Evolutionary conservation across 2,329 filamentous ascomycete genomes (phyloP).

Genomic region (Pyrenochaeta sp.): DNA sequence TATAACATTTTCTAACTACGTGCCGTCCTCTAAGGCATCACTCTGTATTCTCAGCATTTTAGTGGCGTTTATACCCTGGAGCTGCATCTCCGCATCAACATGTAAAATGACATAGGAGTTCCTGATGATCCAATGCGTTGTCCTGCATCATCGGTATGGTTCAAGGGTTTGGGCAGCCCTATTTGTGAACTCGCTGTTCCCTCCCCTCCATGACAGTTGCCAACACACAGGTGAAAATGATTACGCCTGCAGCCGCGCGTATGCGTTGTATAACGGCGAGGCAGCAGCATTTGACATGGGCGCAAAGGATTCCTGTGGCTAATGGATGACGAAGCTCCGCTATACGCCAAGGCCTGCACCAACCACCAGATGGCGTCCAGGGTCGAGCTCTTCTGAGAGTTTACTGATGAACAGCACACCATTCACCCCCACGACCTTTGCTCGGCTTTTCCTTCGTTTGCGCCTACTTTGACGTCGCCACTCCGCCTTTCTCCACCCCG

Average conservation of each 20-base stretch:
- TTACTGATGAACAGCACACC: constrained; percentile 20
- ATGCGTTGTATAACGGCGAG: constrained; percentile 40
- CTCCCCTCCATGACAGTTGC: constrained; percentile 28
- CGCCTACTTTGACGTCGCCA: constrained; percentile 12
- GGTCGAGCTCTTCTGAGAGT: constrained; percentile 25
- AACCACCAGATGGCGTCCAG: constrained; percentile 29
- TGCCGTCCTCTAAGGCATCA: constrained; percentile 19
- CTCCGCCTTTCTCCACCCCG: neutral
- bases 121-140: constrained; percentile 46
- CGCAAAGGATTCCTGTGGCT: constrained; percentile 21
- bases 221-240: constrained; percentile 33
- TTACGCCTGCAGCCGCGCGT: constrained; percentile 47
- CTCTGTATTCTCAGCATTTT: constrained; percentile 41
- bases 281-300: constrained; percentile 23
- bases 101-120: constrained; percentile 46
- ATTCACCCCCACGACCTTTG: constrained; percentile 14
- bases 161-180: constrained; percentile 25
- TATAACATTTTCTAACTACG: constrained; percentile 36
- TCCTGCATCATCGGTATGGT: constrained; percentile 43
- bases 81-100: constrained; percentile 27
- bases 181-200: constrained; percentile 25
- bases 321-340: constrained; percentile 37
- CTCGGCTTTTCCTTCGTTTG: constrained; percentile 12
- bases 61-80: constrained; percentile 41
- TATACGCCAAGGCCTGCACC: constrained; percentile 26